Evolutionary conservation across 164 flowering plant species (phyloP).

Genomic region (Macadamia integrifolia): DNA sequence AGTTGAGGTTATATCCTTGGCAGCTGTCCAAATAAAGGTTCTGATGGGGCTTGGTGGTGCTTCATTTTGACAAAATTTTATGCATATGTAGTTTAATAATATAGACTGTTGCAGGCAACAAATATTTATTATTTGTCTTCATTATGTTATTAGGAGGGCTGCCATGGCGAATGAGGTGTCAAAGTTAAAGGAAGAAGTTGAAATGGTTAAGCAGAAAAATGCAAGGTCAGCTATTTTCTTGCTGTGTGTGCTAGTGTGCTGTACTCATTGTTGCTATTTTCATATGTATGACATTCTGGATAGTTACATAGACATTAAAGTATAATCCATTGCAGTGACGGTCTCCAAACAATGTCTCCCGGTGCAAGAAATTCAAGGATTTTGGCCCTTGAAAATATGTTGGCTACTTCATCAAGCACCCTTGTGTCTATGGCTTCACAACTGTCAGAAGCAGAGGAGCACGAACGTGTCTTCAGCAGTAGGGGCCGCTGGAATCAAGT

Average conservation of each 20-base stretch:
- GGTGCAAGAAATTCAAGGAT: conserved; percentile 97
- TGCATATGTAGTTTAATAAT: too few species aligned
- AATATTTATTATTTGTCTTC: neutral
- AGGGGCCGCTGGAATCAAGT: conserved; percentile 97
- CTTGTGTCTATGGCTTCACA: conserved; percentile 96
- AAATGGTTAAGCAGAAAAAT: conserved; percentile 31
- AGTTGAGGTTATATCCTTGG: too few species aligned
- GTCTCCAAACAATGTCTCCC: conserved; percentile 71
- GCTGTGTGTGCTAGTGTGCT: neutral
- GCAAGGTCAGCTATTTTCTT: conserved; percentile 32
- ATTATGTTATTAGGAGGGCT: conserved; percentile 34
- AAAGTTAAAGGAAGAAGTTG: conserved; percentile 69
- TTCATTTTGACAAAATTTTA: too few species aligned
- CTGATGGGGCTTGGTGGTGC: too few species aligned
- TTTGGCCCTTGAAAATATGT: conserved; percentile 95
- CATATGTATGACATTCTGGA: neutral
- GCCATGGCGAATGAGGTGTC: conserved; percentile 78
- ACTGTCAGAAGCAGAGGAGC: conserved; percentile 95
- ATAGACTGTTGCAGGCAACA: neutral
- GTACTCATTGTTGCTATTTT: neutral
- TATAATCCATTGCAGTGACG: conserved; percentile 30
- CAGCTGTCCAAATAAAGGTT: too few species aligned
- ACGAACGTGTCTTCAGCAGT: conserved; percentile 77
- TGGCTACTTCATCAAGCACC: conserved; percentile 76
- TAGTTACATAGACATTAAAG: neutral